A percentile compares a stretch with the other conserved stretches of the same genome.
Conservation (phyloP, 257 asterid genomes). For the Solanum peruvianum region DNA sequence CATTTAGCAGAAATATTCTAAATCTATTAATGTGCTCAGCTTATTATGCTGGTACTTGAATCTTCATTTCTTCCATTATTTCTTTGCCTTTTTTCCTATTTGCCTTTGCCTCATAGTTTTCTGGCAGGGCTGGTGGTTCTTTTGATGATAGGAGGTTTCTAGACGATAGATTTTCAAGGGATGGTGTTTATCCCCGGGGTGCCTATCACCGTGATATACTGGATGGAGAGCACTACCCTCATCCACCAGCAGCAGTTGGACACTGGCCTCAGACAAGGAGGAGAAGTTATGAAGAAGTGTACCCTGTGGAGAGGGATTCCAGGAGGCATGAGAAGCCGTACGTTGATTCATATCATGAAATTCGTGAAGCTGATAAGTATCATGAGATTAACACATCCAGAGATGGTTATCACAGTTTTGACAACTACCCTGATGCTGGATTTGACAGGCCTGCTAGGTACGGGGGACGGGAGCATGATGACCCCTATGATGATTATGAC, state of each 20-base stretch:
- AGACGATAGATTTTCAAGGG: conserved; percentile 90
- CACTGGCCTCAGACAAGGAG: conserved; percentile 84
- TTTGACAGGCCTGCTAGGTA: conserved; percentile 74
- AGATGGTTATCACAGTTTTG: conserved; percentile 24
- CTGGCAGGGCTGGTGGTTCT: conserved; percentile 81
- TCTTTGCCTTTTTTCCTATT: conserved; percentile 16
- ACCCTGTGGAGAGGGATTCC: conserved; percentile 66
- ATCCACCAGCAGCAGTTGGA: conserved; percentile 51
- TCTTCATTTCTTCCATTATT: not conserved
- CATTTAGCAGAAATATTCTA: not conserved
- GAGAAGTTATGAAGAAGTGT: conserved; percentile 75
- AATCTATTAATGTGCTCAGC: not conserved
- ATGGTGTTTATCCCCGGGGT: conserved; percentile 57
- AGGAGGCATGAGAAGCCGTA: conserved; percentile 77
- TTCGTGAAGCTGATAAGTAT: conserved; percentile 29
- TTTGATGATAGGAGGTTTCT: conserved; percentile 85
- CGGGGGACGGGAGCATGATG: conserved; percentile 73
- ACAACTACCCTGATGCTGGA: conserved; percentile 27
- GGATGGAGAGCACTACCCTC: conserved; percentile 81
- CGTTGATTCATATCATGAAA: conserved; percentile 30
- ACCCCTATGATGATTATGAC: conserved; percentile 82
- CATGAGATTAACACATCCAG: conserved; percentile 16
- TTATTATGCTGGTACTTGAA: not conserved
- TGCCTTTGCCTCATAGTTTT: conserved; percentile 23
- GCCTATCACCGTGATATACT: conserved; percentile 56